Base-by-base conservation (phyloP, 2,329 filamentous ascomycete species). In the Colletotrichum sp. region DNA sequence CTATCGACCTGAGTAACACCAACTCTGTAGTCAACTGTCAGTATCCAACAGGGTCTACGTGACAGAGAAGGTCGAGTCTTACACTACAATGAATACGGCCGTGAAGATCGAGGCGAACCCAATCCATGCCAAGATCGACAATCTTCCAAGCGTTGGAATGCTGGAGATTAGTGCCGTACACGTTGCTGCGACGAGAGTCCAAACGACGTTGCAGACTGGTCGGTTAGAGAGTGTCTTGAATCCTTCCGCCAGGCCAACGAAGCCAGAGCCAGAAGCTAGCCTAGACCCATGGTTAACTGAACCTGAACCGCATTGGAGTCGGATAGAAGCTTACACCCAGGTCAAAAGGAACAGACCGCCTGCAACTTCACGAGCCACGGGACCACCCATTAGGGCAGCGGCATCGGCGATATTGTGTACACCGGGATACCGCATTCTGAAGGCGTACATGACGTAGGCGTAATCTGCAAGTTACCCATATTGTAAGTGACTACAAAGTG, bases 51-150 rank as follows among this genome's bases (percentile, higher is more conserved):
- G 22, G 15, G 18, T 28, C 7, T 27, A 58, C 6, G 55, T 28
- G 5, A 6, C 16, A 6, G 13, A 58, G 9, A 16, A 58, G 13
- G 8, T 9, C 0, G 58, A 25, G n/a, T 78, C 80, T 70, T 74
- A 80, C 80, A 81, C 80, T 18, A 82, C 79, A 56, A 81, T 78
- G 61, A 82, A 81, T 8, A 81, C 78, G 10, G 73, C 39, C 16
- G 87, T 82, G 78, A 90, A 92, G 56, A 93, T 88, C 48, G 87
- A 90, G 7, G 87, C 73, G 78, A 93, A 92, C 1, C 91, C 91
- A 12, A 86, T 87, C 88, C 89, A 93, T 2, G 90, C 91, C 56
- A 93, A 82, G 62, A 77, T 77, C 34, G 76, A 66, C 15, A 77
- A 70, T 67, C 65, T 76, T 27, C 76, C 76, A 43, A 77, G 52